phyloP scores from a whole-genome alignment of 805 yeast genomes.

The Candida koratica region DNA sequence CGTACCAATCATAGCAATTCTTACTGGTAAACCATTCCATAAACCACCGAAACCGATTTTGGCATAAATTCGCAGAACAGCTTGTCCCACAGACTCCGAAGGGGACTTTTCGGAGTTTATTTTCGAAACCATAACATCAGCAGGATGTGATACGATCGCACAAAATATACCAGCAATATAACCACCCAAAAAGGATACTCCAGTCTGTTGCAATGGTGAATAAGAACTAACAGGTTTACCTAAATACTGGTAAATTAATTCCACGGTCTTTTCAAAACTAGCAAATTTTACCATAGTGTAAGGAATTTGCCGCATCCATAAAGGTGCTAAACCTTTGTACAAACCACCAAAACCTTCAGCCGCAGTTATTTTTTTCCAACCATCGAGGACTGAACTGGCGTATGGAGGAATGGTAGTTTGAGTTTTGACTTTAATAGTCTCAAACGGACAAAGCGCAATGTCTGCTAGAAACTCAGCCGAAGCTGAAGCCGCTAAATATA shows the following conservation, averaged over 20 bases:
- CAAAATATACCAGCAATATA: conserved; percentile 96
- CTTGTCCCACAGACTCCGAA: conserved; percentile 62
- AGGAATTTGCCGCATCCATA: conserved; percentile 97
- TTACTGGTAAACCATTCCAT: conserved; percentile 92
- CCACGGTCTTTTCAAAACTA: conserved; percentile 88
- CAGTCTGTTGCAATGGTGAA: conserved; percentile 76
- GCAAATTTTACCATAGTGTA: conserved; percentile 98
- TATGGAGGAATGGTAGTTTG: conserved; percentile 92
- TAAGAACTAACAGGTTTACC: conserved; percentile 73
- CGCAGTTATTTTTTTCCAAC: conserved; percentile 61
- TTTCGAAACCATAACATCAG: conserved; percentile 97
- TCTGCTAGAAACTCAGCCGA: conserved; percentile 94
- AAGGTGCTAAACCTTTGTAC: conserved; percentile 85
- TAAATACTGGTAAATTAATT: conserved; percentile 65
- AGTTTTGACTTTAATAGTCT: conserved; percentile 89
- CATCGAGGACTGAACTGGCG: conserved; percentile 60
- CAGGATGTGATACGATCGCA: conserved; percentile 95
- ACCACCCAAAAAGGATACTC: conserved; percentile 93
- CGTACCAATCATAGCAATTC: conserved; percentile 97
- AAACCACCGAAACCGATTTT: conserved; percentile 86
- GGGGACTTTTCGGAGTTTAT: conserved; percentile 69
- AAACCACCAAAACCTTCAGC: conserved; percentile 69
- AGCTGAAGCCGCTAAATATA: conserved; percentile 83
- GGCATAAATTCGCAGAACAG: conserved; percentile 68
- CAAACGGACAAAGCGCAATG: conserved; percentile 85